Evolutionary conservation across 768 basidiomycete genomes (phyloP).

Genomic region (Mycena kentingensis): DNA sequence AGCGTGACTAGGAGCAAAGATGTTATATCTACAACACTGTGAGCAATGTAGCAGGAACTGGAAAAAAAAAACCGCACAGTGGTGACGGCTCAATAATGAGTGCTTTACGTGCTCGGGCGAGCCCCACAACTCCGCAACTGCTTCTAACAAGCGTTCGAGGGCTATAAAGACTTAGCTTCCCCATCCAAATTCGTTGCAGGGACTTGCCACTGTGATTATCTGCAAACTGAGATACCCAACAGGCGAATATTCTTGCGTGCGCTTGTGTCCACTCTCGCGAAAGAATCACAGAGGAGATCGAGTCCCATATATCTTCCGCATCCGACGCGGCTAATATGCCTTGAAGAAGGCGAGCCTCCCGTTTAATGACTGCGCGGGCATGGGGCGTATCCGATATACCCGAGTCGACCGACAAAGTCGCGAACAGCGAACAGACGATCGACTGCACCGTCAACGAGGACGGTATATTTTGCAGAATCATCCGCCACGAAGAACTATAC

Average conservation of each 20-base stretch:
- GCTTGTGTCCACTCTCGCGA: slow-evolving; percentile 61
- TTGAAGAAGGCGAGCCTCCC: slow-evolving; percentile 56
- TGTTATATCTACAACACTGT: slow-evolving; percentile 62
- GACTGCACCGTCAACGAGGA: slow-evolving; percentile 57
- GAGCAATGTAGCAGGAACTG: not conserved
- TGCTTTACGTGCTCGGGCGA: slow-evolving; percentile 77
- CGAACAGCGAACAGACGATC: slow-evolving; percentile 61
- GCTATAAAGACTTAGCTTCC: slow-evolving; percentile 35
- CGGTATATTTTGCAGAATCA: slow-evolving; percentile 46
- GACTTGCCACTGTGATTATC: slow-evolving; percentile 27
- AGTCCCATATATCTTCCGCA: slow-evolving; percentile 52
- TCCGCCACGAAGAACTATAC: slow-evolving; percentile 56
- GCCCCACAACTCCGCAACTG: slow-evolving; percentile 68
- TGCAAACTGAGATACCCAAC: slow-evolving; percentile 54
- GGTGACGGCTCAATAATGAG: slow-evolving; percentile 73
- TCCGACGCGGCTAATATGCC: slow-evolving; percentile 54
- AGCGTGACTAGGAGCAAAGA: slow-evolving; percentile 65
- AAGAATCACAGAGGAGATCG: slow-evolving; percentile 48
- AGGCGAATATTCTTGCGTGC: slow-evolving; percentile 63
- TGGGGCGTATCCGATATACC: slow-evolving; percentile 33
- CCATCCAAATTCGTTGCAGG: slow-evolving; percentile 37
- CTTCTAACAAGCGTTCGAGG: slow-evolving; percentile 49
- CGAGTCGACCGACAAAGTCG: slow-evolving; percentile 40
- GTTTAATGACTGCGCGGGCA: slow-evolving; percentile 47
- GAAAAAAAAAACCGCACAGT: slow-evolving; percentile 53